Percentiles rank a stretch among this genome's conserved stretches.
These are phyloP conservation scores for Teunomyces stri DNA, from an alignment of 805 yeast genomes.

Conservation along the genomic window DNA sequence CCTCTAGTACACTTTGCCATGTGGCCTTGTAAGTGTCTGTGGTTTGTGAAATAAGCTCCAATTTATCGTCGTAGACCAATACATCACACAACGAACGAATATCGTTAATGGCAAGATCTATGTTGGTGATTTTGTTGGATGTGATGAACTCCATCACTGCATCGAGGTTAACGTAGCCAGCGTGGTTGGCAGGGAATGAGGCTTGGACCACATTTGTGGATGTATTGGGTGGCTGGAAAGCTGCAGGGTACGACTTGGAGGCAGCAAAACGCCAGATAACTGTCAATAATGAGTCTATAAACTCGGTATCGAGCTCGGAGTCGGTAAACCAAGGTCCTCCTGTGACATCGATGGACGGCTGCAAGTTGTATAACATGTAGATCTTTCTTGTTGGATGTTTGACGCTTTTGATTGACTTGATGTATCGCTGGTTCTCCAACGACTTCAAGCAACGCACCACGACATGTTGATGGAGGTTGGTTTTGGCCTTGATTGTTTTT, in stretches of 20 bases:
- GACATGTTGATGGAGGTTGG: slow-evolving; percentile 89
- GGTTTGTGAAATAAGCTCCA: slow-evolving; percentile 57
- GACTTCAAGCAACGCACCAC: slow-evolving; percentile 79
- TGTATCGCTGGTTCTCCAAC: slow-evolving; percentile 74
- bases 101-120: slow-evolving; percentile 72
- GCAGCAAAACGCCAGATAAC: slow-evolving; percentile 89
- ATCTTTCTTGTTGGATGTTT: slow-evolving; percentile 92
- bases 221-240: slow-evolving; percentile 46
- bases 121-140: slow-evolving; percentile 71
- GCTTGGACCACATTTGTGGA: slow-evolving; percentile 42
- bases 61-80: slow-evolving; percentile 77
- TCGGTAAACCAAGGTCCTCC: slow-evolving; percentile 99
- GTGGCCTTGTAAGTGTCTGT: slow-evolving; percentile 74
- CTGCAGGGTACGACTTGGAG: slow-evolving; percentile 70
- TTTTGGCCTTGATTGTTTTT: slow-evolving; percentile 81
- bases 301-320: slow-evolving; percentile 89
- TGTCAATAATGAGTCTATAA: slow-evolving; percentile 77
- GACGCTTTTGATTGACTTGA: slow-evolving; percentile 87
- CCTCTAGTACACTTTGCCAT: slow-evolving; percentile 74
- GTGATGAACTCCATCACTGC: slow-evolving; percentile 74
- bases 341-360: slow-evolving; percentile 92
- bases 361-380: slow-evolving; percentile 90
- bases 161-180: slow-evolving; percentile 66
- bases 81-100: slow-evolving; percentile 86
- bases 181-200: slow-evolving; percentile 55